A percentile compares a stretch with the other conserved stretches of the same genome.
Conservation (phyloP, 768 basidiomycete genomes). For the Suillus subaureus region DNA sequence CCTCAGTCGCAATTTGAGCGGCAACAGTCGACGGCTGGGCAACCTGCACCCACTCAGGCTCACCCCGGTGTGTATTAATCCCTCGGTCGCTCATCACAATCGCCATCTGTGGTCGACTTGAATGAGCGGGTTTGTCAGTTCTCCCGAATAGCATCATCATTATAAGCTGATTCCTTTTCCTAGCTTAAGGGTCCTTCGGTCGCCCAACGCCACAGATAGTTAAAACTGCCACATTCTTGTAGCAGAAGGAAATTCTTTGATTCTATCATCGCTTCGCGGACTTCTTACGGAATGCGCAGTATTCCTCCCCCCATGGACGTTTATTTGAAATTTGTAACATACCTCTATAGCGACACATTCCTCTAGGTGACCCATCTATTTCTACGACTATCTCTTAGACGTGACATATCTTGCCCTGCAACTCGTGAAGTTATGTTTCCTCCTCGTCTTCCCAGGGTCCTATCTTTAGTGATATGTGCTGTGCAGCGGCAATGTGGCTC, state of each 20-base stretch:
- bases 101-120: constrained; percentile 2
- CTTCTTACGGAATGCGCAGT: background rate
- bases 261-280: constrained; percentile 3
- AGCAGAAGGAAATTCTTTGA: constrained; percentile 2
- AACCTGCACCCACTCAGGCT: constrained; percentile 41
- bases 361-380: background rate
- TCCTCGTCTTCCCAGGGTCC: constrained; percentile 33
- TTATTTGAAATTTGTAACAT: constrained; percentile 2
- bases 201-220: constrained; percentile 43
- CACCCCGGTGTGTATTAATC: constrained; percentile 50
- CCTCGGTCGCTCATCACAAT: background rate
- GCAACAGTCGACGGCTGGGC: constrained; percentile 31
- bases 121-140: constrained; percentile 7
- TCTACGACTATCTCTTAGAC: background rate
- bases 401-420: background rate
- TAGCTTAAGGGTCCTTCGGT: constrained; percentile 47
- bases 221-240: constrained; percentile 23
- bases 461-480: constrained; percentile 23
- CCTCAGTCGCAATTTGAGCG: constrained; percentile 20
- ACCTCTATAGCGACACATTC: background rate
- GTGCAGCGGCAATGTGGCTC: constrained; percentile 27
- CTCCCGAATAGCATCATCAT: background rate
- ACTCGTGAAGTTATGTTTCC: constrained; percentile 10
- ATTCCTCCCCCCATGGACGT: background rate
- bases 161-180: constrained; percentile 5